phyloP scores from a whole-genome alignment of 192 early-diverging fungal species.

The Podila minutissima region DNA sequence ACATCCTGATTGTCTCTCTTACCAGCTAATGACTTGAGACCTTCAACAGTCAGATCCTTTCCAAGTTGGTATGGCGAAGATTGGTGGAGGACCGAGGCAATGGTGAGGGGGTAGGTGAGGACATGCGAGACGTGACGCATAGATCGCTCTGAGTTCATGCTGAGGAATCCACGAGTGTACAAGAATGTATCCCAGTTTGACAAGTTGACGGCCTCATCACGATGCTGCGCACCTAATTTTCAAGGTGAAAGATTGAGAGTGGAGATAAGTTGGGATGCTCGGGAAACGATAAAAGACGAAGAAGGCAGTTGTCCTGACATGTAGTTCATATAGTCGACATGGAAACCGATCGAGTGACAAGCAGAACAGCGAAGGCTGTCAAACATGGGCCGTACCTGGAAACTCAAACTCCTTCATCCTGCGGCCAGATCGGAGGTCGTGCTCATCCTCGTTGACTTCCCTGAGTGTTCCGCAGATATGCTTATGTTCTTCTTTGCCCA shows the following conservation, averaged over 20 bases:
- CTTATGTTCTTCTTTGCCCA: conserved; percentile 63
- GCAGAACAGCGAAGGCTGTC: not conserved
- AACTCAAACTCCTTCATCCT: conserved; percentile 83
- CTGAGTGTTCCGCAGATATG: conserved; percentile 69
- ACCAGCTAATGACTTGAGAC: conserved; percentile 78
- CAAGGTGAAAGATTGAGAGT: not conserved
- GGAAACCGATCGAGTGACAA: not conserved
- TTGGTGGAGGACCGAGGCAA: conserved; percentile 76
- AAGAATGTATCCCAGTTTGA: conserved; percentile 81
- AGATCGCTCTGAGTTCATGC: conserved; percentile 72
- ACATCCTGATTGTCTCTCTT: conserved; percentile 11
- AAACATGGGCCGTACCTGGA: conserved; percentile 58
- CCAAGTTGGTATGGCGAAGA: conserved; percentile 74
- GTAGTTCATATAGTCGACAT: not conserved
- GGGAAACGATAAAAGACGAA: not conserved
- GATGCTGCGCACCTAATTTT: conserved; percentile 62
- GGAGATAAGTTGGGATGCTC: not conserved
- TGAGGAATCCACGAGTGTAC: conserved; percentile 82
- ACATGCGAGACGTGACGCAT: conserved; percentile 85
- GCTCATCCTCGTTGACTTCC: conserved; percentile 81
- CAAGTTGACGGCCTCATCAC: conserved; percentile 81
- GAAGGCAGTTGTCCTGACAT: not conserved
- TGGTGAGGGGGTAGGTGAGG: conserved; percentile 82
- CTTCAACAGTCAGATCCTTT: conserved; percentile 75
- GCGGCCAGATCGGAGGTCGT: conserved; percentile 80